phyloP scores from a whole-genome alignment of 495 filamentous ascomycete species.

The Viridothelium virens region DNA sequence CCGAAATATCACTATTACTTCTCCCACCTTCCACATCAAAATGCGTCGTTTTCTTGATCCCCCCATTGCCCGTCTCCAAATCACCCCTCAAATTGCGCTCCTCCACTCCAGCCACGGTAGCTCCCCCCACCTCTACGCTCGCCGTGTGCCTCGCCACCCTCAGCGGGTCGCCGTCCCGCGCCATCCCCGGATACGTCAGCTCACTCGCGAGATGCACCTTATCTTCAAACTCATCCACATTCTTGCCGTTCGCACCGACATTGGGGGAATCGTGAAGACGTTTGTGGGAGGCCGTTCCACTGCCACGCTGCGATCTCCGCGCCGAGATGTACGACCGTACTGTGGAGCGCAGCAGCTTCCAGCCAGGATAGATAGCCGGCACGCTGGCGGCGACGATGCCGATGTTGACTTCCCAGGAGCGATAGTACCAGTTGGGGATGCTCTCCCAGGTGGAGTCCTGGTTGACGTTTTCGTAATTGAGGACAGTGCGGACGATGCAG shows the following conservation, averaged over 20 bases:
- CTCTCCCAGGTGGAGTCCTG: conserved; percentile 1
- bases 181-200: not conserved
- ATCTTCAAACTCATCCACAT: not conserved
- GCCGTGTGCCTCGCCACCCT: not conserved
- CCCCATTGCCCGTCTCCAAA: not conserved
- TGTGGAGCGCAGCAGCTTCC: not conserved
- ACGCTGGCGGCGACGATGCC: conserved; percentile 3
- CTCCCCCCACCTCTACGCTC: not conserved
- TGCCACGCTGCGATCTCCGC: not conserved
- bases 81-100: not conserved
- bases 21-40: conserved; percentile 1
- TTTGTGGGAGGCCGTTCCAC: not conserved
- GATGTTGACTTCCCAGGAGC: conserved; percentile 1
- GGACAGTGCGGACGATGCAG: conserved; percentile 3
- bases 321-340: not conserved
- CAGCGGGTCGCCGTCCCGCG: not conserved
- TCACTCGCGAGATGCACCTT: not conserved
- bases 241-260: not conserved
- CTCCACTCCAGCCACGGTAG: not conserved
- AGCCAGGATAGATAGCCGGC: not conserved
- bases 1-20: no score
- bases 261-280: not conserved
- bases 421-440: conserved; percentile 5
- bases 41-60: not conserved
- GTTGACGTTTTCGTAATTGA: conserved; percentile 5